Evolutionary conservation across 164 flowering plant species (phyloP).

Genomic region (Piper betle): DNA sequence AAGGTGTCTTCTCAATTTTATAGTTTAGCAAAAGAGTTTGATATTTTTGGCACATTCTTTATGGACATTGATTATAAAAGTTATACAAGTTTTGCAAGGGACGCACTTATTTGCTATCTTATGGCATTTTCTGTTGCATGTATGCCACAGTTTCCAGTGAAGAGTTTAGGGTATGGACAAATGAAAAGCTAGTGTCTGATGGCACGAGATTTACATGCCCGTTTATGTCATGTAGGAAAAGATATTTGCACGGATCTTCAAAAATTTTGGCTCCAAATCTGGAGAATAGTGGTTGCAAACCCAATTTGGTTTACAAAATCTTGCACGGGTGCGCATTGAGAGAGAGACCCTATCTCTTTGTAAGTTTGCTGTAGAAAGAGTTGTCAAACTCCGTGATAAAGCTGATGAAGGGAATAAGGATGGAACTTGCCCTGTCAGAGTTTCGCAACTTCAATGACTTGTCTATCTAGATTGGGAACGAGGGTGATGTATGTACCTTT

Average conservation of each 20-base stretch:
- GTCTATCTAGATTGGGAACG: slow-evolving; percentile 21
- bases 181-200: slow-evolving; percentile 17
- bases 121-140: slow-evolving; percentile 53
- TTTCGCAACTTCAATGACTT: slow-evolving; percentile 19
- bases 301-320: slow-evolving; percentile 16
- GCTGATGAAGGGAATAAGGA: slow-evolving; percentile 7
- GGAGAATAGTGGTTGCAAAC: slow-evolving; percentile 16
- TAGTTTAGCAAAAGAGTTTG: slow-evolving; percentile 46
- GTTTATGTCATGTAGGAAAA: slow-evolving; percentile 34
- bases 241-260: slow-evolving; percentile 31
- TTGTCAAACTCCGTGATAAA: slow-evolving; percentile 23
- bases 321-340: slow-evolving; percentile 17
- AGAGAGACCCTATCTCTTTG: slow-evolving; percentile 32
- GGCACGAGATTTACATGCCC: slow-evolving; percentile 31
- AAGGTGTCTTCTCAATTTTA: slow-evolving; percentile 28
- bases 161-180: slow-evolving; percentile 8
- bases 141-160: slow-evolving; percentile 19
- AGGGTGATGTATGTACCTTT: slow-evolving; percentile 50
- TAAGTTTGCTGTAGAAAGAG: slow-evolving; percentile 28
- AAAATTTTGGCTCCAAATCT: slow-evolving; percentile 23
- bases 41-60: slow-evolving; percentile 49
- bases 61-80: slow-evolving; percentile 45
- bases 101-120: slow-evolving; percentile 53
- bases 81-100: slow-evolving; percentile 30
- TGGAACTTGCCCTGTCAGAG: slow-evolving; percentile 8